Conservation (phyloP, 805 yeast genomes). For the Wickerhamiella brachini region DNA sequence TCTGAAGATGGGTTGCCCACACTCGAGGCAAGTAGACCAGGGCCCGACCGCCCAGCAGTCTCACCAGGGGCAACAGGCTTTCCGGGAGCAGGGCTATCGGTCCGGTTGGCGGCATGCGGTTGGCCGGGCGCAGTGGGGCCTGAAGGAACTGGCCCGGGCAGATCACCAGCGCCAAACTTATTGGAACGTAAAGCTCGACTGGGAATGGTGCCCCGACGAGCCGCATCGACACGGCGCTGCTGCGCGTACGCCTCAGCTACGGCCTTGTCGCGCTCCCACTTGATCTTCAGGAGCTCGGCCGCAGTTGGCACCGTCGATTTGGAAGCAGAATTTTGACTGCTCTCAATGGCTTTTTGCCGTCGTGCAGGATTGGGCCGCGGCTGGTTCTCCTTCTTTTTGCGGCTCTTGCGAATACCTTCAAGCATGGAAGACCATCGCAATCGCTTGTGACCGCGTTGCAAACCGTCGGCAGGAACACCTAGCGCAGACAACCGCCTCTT, state of each 20-base stretch:
- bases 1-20: neutral
- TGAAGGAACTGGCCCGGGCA: neutral
- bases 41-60: neutral
- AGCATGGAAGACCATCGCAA: conserved; percentile 95
- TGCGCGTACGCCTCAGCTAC: conserved; percentile 43
- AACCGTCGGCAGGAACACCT: conserved; percentile 86
- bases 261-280: conserved; percentile 74
- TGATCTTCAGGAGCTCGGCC: conserved; percentile 67
- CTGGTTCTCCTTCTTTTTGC: conserved; percentile 75
- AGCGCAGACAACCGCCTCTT: conserved; percentile 81
- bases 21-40: neutral
- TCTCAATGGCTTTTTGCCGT: conserved; percentile 28
- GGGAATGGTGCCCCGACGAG: neutral
- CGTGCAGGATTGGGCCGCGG: conserved; percentile 38
- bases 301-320: conserved; percentile 49
- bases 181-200: neutral
- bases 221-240: conserved; percentile 15
- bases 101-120: neutral
- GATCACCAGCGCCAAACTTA: neutral
- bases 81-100: neutral
- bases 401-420: conserved; percentile 82
- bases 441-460: conserved; percentile 83
- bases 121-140: neutral
- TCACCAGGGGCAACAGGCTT: neutral
- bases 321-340: neutral